These are phyloP conservation scores for Xylaria sp. DNA, from an alignment of 2,329 filamentous ascomycete genomes.

Conservation along the genomic window DNA sequence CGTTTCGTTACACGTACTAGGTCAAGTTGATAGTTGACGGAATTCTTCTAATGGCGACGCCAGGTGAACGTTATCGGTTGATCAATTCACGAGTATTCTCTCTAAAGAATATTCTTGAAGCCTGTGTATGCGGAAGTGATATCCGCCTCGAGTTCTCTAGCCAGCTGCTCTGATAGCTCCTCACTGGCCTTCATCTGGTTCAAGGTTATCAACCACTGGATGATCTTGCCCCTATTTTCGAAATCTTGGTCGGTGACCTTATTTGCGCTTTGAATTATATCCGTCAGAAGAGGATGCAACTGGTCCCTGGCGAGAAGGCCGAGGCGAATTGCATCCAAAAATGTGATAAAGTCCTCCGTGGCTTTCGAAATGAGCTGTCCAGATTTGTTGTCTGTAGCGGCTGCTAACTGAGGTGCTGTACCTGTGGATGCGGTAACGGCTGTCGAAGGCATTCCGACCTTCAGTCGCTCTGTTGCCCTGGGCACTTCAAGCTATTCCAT, in stretches of 20 bases:
- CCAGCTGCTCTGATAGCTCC: conserved; percentile 87
- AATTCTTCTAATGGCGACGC: neutral
- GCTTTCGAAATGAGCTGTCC: conserved; percentile 84
- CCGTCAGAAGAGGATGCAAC: conserved; percentile 92
- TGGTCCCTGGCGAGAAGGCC: conserved; percentile 95
- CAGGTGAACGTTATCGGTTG: neutral
- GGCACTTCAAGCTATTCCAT: conserved; percentile 84
- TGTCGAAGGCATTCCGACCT: conserved; percentile 92
- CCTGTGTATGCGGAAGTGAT: conserved; percentile 95
- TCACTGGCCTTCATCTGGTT: conserved; percentile 99
- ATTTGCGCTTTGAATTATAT: conserved; percentile 97
- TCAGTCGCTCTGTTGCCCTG: conserved; percentile 89
- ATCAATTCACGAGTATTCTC: neutral
- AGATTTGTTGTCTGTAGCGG: conserved; percentile 59
- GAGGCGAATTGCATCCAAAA: conserved; percentile 92
- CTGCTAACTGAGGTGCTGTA: conserved; percentile 56
- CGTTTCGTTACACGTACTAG: neutral
- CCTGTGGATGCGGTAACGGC: conserved; percentile 67
- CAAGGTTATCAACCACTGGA: conserved; percentile 96
- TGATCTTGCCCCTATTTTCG: conserved; percentile 94
- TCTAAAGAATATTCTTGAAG: conserved; percentile 79
- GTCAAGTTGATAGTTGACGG: neutral
- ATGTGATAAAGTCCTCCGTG: conserved; percentile 98
- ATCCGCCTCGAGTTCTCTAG: conserved; percentile 88
- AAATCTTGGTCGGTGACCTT: conserved; percentile 97